Percentiles rank a stretch among this genome's conserved stretches.
Conservation (phyloP, 331 rosid genomes). For the Acacia pycnantha region DNA sequence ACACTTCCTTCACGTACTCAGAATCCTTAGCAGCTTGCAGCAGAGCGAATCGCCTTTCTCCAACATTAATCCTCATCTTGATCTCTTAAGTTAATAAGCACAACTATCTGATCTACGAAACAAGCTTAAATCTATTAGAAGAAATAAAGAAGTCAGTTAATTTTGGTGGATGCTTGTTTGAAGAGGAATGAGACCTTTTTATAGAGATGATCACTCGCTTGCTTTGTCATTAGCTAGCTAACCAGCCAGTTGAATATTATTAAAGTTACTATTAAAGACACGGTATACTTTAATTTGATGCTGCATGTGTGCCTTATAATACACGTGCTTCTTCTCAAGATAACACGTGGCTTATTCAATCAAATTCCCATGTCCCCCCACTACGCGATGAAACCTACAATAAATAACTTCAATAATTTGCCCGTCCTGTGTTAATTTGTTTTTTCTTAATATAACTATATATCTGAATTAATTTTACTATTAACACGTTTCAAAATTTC, state of each 20-base stretch:
- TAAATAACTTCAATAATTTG: neutral
- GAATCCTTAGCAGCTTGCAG: conserved; percentile 60
- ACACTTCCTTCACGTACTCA: conserved; percentile 51
- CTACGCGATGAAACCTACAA: neutral
- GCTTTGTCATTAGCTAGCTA: neutral
- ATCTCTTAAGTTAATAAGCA: neutral
- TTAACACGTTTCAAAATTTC: neutral
- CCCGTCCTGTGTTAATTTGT: neutral
- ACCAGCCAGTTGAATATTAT: neutral
- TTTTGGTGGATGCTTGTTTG: neutral
- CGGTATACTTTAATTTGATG: neutral
- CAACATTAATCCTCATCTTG: conserved; percentile 17
- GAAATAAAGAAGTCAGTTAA: neutral
- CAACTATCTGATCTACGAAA: neutral
- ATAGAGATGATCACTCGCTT: neutral
- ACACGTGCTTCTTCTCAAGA: neutral
- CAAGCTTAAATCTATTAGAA: neutral
- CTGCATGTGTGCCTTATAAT: neutral
- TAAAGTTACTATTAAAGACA: neutral
- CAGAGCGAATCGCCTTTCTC: conserved; percentile 46
- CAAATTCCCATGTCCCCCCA: too few species aligned
- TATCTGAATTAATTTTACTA: neutral
- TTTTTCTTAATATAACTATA: too few species aligned
- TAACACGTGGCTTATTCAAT: neutral
- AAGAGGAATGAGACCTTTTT: neutral